phyloP scores from a whole-genome alignment of 2,329 filamentous ascomycete genomes.

The Dendrostoma leiphaemia region DNA sequence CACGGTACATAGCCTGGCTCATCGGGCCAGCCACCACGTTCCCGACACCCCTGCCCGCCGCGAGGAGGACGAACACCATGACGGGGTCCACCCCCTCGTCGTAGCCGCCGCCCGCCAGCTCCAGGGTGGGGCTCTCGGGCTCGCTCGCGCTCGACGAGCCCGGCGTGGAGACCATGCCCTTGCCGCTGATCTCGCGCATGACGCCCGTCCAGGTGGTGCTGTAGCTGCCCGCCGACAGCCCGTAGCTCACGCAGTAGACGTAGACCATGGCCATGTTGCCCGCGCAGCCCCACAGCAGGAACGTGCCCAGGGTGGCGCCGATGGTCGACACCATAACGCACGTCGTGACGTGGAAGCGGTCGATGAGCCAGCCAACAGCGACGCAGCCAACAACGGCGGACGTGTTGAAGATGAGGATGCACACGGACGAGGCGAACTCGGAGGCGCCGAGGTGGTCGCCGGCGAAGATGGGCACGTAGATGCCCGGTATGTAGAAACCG shows the following conservation, averaged over 20 bases:
- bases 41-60: constrained; percentile 58
- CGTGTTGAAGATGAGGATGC: constrained; percentile 58
- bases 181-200: constrained; percentile 41
- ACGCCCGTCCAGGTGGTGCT: constrained; percentile 61
- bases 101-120: constrained; percentile 1
- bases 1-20: constrained; percentile 50
- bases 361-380: constrained; percentile 55
- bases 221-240: constrained; percentile 64
- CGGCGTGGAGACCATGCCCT: constrained; percentile 13
- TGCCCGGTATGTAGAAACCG: constrained; percentile 63
- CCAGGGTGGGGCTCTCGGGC: constrained; percentile 21
- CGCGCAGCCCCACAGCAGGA: constrained; percentile 62
- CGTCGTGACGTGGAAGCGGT: constrained; percentile 51
- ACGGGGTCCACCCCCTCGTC: constrained; percentile 37
- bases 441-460: constrained; percentile 42
- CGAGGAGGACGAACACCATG: constrained; percentile 58
- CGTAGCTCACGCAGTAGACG: constrained; percentile 60
- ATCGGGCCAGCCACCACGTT: constrained; percentile 57
- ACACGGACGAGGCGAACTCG: constrained; percentile 50
- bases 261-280: constrained; percentile 52
- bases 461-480: constrained; percentile 61
- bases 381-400: constrained; percentile 59
- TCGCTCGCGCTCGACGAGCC: constrained; percentile 6
- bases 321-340: constrained; percentile 57
- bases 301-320: constrained; percentile 53